Base-by-base conservation (phyloP, 2,329 filamentous ascomycete genomes). In the Xylaria sp. region DNA sequence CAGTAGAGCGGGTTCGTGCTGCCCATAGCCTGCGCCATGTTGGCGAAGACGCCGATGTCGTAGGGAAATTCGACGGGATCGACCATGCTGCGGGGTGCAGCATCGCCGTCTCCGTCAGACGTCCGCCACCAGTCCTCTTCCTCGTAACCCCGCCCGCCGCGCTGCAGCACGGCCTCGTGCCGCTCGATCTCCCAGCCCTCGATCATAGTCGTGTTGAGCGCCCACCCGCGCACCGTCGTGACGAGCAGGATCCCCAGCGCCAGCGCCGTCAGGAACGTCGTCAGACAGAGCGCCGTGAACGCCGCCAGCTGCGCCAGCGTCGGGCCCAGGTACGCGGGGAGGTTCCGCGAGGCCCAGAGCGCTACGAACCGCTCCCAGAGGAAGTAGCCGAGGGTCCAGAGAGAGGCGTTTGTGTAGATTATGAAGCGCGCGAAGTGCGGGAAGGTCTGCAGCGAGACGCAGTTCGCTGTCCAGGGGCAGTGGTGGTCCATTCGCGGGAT, bases 401-500 rank as follows among this genome's bases (percentile, higher is more conserved):
- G 89, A 1, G 91, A 84, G 15, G 86, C 68, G 75, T 91, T 91
- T 31, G 91, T 85, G 78, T 89, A 94, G 71, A 89, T 78, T 52
- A 96, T 84, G 82, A 96, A 95, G 74, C 93, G 92, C 56, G 94
- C 72, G 80, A 96, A 96, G 81, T 95, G 91, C 8, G 93, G 93
- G 75, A 94, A 92, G 0, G 92, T 94, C 69, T 90, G 90, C 79
- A 94, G 88, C 13, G 92, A 94, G 62, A 96, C 92, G 82, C 93
- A 97, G 81, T 94, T 95, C 69, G 82, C 84, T 3, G 92, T 95
- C 93, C 93, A 96, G 2, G 93, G 92, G 77, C 93, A 96, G 82
- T 97, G 92, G 81, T 94, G 92, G 81, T 94, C 92, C 92, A 94
- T 94, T 80, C 89, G 91, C 46, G 91, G 91, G 58, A 94, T 88